phyloP scores from a whole-genome alignment of 116 monocot genomes.

The Trichopus zeylanicus region DNA sequence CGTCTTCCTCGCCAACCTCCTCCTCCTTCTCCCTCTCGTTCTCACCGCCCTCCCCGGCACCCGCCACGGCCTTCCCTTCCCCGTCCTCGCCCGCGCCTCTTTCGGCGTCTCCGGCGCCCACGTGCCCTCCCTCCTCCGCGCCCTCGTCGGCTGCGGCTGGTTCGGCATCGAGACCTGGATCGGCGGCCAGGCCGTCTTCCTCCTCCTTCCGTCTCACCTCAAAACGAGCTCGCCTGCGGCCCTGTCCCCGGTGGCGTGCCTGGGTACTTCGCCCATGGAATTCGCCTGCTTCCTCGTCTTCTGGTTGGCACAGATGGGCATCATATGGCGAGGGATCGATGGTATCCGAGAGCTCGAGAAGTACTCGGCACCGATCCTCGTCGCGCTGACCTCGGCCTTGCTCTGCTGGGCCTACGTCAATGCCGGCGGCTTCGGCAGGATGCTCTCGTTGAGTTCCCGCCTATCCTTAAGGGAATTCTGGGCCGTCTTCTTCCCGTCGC shows the following conservation, averaged over 20 bases:
- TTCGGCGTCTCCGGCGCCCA: conserved; percentile 76
- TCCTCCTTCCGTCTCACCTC: conserved; percentile 43
- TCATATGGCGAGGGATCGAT: conserved; percentile 55
- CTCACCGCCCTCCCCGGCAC: conserved; percentile 68
- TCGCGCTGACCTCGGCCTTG: conserved; percentile 49
- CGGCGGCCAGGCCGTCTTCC: conserved; percentile 68
- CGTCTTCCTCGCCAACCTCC: conserved; percentile 56
- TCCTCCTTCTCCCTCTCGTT: conserved; percentile 59
- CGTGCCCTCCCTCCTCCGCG: conserved; percentile 68
- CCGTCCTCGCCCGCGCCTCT: conserved; percentile 75
- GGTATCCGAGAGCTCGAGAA: conserved; percentile 67
- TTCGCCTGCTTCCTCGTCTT: conserved; percentile 67
- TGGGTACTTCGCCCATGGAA: conserved; percentile 45
- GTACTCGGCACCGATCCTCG: conserved; percentile 72
- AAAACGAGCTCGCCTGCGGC: conserved; percentile 15
- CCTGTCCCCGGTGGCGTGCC: conserved; percentile 9
- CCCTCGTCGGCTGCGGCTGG: conserved; percentile 94
- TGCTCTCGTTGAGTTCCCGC: conserved; percentile 55
- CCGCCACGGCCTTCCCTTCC: conserved; percentile 74
- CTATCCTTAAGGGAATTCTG: conserved; percentile 40
- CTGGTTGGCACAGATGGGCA: conserved; percentile 58
- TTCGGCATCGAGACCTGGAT: conserved; percentile 95
- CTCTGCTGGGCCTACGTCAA: conserved; percentile 57
- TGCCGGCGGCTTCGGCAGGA: conserved; percentile 73
- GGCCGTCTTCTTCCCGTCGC: conserved; percentile 80